These are phyloP conservation scores for Blastobotrys terrestris DNA, from an alignment of 805 yeast species.

Conservation along the genomic window DNA sequence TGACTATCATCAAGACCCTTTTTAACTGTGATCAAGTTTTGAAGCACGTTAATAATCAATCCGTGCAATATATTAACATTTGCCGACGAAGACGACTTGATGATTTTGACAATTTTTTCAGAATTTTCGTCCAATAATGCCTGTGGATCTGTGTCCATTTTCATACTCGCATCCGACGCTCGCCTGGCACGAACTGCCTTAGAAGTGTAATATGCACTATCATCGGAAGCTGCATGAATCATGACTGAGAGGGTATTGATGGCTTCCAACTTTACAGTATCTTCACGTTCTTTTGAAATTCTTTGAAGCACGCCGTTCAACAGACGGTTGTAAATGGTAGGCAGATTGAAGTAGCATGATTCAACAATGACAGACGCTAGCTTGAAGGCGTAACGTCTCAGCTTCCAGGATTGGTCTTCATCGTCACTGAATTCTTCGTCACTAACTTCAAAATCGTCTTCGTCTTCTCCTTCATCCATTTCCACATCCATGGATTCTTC, in stretches of 20 bases:
- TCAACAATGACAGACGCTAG: slow-evolving; percentile 37
- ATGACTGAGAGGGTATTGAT: slow-evolving; percentile 40
- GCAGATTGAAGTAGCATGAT: slow-evolving; percentile 34
- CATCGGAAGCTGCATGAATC: slow-evolving; percentile 36
- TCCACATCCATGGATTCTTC: slow-evolving; percentile 29
- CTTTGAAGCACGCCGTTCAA: slow-evolving; percentile 40
- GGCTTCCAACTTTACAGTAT: slow-evolving; percentile 46
- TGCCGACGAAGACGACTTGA: slow-evolving; percentile 2
- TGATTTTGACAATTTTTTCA: slow-evolving; percentile 7
- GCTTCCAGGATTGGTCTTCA: slow-evolving; percentile 57
- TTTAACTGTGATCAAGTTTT: slow-evolving; percentile 7
- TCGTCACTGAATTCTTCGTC: slow-evolving; percentile 34
- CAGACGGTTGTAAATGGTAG: slow-evolving; percentile 25
- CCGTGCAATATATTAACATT: slow-evolving; percentile 8
- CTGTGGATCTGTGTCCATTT: slow-evolving; percentile 21
- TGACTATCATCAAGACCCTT: slow-evolving; percentile 6
- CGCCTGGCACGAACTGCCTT: slow-evolving; percentile 17
- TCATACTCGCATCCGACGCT: slow-evolving; percentile 24
- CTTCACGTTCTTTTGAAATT: slow-evolving; percentile 28
- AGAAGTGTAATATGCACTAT: slow-evolving; percentile 33
- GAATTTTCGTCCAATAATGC: slow-evolving; percentile 5
- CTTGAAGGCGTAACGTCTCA: slow-evolving; percentile 48
- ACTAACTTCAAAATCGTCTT: slow-evolving; percentile 32
- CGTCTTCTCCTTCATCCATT: slow-evolving; percentile 27
- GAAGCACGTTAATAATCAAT: slow-evolving; percentile 6